Base-by-base conservation (phyloP, 75 land plant genomes). In the Sequoiadendron giganteum region DNA sequence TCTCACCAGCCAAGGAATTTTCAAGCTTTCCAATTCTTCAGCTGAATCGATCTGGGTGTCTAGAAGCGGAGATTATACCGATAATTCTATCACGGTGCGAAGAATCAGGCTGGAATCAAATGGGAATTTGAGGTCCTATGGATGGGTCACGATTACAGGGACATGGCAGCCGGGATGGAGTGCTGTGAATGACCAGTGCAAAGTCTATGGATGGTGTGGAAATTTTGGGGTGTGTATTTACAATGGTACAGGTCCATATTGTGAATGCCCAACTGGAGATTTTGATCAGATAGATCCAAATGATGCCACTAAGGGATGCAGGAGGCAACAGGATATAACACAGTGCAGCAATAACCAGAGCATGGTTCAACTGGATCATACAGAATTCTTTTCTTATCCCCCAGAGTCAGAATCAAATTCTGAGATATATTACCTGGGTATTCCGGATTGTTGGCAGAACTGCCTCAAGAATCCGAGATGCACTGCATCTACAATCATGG, bases 171-270 rank as follows among this genome's bases (percentile, higher is more conserved):
- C n/a, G 30, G 89, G 88, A 78, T 96, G 97, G 97, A 84, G 89
- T 18, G 97, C 97, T 32, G 89, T 96, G 38, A 5, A 55, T 10
- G 95, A 96, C 56, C 93, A 94, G 83, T 96, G 97, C 86, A 52
- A 91, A 86, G 93, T 96, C 25, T 96, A 86, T 86, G 94, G 95
- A 16, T 93, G 78, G 80, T 96, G 97, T 90, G 97, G 97, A 11
- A 88, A 92, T 58, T 86, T 91, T 85, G 97, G 97, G 13, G 87
- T 96, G 4, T 96, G 97, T 86, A 84, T 88, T 61, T 94, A 95
- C 88, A 91, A 92, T 40, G 92, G 90, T 25, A 84, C 91, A 2
- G 42, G 72, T 30, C 94, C 94, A 9, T 42, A 88, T 40, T 96
- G 97, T 83, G 54, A 70, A 5, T 96, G 97, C 73, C 92, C 93